Conservation (phyloP, 495 filamentous ascomycete species). For the Mytilinidion resinicola region DNA sequence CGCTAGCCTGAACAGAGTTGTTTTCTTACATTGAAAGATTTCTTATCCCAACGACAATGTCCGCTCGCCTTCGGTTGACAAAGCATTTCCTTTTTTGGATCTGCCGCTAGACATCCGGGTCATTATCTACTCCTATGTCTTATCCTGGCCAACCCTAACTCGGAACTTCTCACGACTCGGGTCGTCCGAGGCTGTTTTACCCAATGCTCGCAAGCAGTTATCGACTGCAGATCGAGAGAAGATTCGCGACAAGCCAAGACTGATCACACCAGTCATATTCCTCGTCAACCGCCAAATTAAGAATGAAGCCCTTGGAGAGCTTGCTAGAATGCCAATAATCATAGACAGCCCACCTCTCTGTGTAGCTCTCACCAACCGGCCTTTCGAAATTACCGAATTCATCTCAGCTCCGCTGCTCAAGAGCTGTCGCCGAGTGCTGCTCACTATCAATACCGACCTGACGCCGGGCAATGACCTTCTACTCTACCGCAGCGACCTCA, state of each 20-base stretch:
- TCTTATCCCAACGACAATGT: too few relatives aligned
- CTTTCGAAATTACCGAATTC: neutral
- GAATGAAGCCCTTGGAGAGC: slow-evolving; percentile 1
- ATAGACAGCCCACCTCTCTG: neutral
- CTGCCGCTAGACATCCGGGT: slow-evolving; percentile 10
- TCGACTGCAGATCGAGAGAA: too few relatives aligned
- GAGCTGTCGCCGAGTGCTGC: neutral
- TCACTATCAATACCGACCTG: neutral
- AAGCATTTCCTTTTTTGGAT: slow-evolving; percentile 7
- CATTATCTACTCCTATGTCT: slow-evolving; percentile 6
- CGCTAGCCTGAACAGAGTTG: too few relatives aligned
- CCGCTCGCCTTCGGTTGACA: neutral
- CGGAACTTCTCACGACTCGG: neutral
- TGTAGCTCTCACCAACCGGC: neutral
- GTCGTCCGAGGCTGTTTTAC: too few relatives aligned
- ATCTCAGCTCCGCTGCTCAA: slow-evolving; percentile 2
- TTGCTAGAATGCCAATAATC: neutral
- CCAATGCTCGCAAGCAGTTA: too few relatives aligned
- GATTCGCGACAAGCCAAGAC: neutral
- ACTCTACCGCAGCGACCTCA: neutral
- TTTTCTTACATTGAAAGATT: too few relatives aligned
- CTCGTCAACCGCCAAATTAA: slow-evolving; percentile 4
- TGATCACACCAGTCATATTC: neutral
- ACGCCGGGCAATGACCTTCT: neutral
- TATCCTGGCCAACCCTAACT: slow-evolving; percentile 4